Conservation (phyloP, 768 basidiomycete genomes). For the Lactarius hengduanensis region DNA sequence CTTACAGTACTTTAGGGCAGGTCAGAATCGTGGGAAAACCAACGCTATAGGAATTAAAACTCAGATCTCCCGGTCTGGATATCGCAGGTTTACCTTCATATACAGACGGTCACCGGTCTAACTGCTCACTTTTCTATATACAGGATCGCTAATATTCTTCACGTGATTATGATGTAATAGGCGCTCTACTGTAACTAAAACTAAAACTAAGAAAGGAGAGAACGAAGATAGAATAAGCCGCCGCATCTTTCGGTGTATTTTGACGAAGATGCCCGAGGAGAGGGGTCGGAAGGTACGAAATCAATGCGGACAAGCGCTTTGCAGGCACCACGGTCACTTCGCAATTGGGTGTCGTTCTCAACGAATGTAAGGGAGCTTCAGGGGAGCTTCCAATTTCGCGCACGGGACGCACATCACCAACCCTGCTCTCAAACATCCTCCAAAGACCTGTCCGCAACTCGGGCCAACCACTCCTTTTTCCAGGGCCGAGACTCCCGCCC, state of each 20-base stretch:
- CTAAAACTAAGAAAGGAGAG: too few relatives aligned
- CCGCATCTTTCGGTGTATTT: too few relatives aligned
- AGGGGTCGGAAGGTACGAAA: background rate
- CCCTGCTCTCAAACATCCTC: background rate
- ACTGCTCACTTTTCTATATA: too few relatives aligned
- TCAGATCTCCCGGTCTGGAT: too few relatives aligned
- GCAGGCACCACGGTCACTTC: background rate
- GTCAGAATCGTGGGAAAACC: too few relatives aligned
- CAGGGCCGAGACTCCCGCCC: background rate
- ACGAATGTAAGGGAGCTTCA: background rate
- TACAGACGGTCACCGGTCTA: too few relatives aligned
- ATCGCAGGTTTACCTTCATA: too few relatives aligned
- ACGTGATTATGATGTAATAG: background rate
- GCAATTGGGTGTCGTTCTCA: background rate
- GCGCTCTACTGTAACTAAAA: too few relatives aligned
- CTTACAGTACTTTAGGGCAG: too few relatives aligned
- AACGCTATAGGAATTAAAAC: too few relatives aligned
- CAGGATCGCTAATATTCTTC: background rate
- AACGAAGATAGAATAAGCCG: too few relatives aligned
- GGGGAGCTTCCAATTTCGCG: background rate
- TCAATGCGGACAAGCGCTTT: background rate
- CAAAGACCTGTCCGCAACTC: background rate
- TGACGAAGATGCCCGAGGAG: background rate
- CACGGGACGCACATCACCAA: background rate
- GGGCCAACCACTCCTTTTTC: conserved; percentile 18